Base-by-base conservation (phyloP, 1,139 yeast species). In the Nadsonia starkeyi-henricii region DNA sequence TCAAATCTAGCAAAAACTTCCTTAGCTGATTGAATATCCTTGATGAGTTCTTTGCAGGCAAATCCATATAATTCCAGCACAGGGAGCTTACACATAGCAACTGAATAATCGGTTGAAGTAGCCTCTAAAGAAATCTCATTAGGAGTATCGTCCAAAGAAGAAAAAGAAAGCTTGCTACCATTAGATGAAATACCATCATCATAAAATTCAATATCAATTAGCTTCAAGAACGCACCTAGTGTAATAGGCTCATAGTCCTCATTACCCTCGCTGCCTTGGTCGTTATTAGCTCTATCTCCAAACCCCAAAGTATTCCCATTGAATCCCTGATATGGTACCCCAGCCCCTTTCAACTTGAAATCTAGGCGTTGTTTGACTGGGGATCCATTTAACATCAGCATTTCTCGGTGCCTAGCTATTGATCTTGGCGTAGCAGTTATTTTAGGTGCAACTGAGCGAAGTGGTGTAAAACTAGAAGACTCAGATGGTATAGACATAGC, bases 11-110 rank as follows among this genome's bases (percentile, higher is more conserved):
- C 64, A 54, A 71, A 75, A 21, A 71, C 61, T 17, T 62, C 65
- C 48, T 71, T 67, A 2, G 79, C 79, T 44, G 52, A 53, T 19
- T 64, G 62, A 41, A 77, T 73, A 53, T 73, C 74, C 44, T 68
- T 72, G n/a, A 66, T 67, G 54, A 78, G 62, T 54, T 77, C 81
- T 28, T 69, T 65, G 54, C 77, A 73, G 51, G 78, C 58, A 51
- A 61, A 62, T 45, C 61, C 64, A 51, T 57, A 64, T 53, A 64
- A 53, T 26, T 62, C 64, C 26, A 63, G 56, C 47, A 55, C 51
- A 2, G 66, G 66, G 18, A 63, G 51, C 44, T 60, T 57, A 15
- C 39, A 33, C 9, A 33, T 33, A 4, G 39, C 39, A 13, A 33
- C 12, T n/a, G 39, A 33, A 15, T 33, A 33, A 33, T 33, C 39